A percentile compares a stretch with the other conserved stretches of the same genome.
These are phyloP conservation scores for Yamadazyma epiphylla DNA, from an alignment of 1,139 yeast species.

Conservation along the genomic window DNA sequence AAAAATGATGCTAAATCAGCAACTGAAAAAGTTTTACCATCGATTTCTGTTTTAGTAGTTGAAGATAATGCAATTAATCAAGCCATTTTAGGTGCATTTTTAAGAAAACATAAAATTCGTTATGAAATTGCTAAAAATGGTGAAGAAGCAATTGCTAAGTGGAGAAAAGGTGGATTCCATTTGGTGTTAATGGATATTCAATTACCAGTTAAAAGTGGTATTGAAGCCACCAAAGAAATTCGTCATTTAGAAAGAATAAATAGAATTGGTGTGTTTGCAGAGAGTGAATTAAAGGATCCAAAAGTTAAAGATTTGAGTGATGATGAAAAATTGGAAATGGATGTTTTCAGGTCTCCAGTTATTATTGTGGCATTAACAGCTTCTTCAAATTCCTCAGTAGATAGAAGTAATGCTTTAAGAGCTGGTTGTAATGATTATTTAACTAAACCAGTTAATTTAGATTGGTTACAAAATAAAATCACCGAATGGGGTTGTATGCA, in stretches of 20 bases:
- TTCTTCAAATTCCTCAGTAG: constrained; percentile 74
- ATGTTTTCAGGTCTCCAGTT: constrained; percentile 79
- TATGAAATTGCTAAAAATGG: constrained; percentile 89
- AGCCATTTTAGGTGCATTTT: constrained; percentile 87
- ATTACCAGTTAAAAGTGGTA: constrained; percentile 88
- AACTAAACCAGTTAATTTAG: constrained; percentile 94
- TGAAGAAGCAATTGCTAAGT: constrained; percentile 84
- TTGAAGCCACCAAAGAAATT: constrained; percentile 88
- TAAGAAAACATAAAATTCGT: constrained; percentile 80
- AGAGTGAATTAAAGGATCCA: constrained; percentile 29
- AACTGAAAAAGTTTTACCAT: constrained; percentile 52
- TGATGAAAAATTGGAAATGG: constrained; percentile 50
- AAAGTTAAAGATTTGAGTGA: constrained; percentile 21
- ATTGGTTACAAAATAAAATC: constrained; percentile 90
- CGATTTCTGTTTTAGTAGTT: constrained; percentile 85
- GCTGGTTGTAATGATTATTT: constrained; percentile 97
- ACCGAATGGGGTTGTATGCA: constrained; percentile 99
- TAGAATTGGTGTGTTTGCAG: constrained; percentile 76
- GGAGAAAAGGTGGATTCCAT: constrained; percentile 92
- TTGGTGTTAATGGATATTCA: constrained; percentile 93
- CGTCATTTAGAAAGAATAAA: constrained; percentile 77
- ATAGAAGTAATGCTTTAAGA: constrained; percentile 84
- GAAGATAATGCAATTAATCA: constrained; percentile 96
- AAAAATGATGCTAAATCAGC: constrained; percentile 11
- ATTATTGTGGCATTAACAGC: constrained; percentile 96